Base-by-base conservation (phyloP, 2,329 filamentous ascomycete genomes). In the Neonectria neomacrospora region DNA sequence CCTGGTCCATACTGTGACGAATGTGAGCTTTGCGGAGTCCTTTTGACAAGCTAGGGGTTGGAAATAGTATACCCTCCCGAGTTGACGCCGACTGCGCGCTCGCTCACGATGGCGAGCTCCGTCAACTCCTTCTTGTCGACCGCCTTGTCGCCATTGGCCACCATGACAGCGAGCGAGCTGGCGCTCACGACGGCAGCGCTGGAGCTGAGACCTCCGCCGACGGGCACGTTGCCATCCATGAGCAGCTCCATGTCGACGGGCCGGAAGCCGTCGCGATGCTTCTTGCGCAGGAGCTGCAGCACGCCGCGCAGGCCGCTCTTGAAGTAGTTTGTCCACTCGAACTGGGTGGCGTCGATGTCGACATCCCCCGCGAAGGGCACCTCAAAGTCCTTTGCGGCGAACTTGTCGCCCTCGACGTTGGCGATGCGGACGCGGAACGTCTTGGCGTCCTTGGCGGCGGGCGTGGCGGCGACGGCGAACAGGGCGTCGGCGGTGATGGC, bases 281-380 rank as follows among this genome's bases (percentile, higher is more conserved):
- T 90, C 79, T 89, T 88, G 75, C 88, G 85, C 67, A 99, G 82
- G 63, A 97, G 83, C 72, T 92, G 87, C 59, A 97, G 80, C 1
- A 95, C 95, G 30, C 94, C 96, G 37, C 88, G 84, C 53, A 98
- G 83, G 0, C 96, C 96, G 57, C 93, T 92, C 81, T 96, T 96
- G 87, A 99, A 98, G 84, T 99, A 99, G 78, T 98, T 99, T 61
- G 93, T 92, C 96, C 96, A 99, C 80, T 97, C 94, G 69, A 96
- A 91, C 70, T 91, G 87, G 18, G 88, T 89, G 8, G 93, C 87
- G 78, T 98, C 94, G 72, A 99, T 97, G 22, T 91, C 86, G n/a
- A 95, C 85, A 11, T 86, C 80, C 44, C 84, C 82, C 66, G 85
- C 82, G 30, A 80, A 75, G 2, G 91, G 87, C 9, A 97, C 85